phyloP scores from a whole-genome alignment of 768 basidiomycete genomes.

The Auricularia sp. region DNA sequence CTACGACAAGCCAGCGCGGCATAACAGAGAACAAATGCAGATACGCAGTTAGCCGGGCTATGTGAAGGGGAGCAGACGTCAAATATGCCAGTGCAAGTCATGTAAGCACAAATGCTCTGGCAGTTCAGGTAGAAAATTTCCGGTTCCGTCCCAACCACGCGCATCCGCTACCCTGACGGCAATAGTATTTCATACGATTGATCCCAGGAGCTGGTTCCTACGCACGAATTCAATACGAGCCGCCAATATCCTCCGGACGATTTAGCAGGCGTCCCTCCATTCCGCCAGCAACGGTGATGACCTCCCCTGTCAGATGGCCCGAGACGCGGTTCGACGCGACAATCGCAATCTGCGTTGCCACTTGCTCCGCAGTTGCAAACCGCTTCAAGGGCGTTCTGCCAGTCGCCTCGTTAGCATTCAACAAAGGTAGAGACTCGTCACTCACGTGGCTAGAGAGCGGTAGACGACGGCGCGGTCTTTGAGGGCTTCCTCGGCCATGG shows the following conservation, averaged over 20 bases:
- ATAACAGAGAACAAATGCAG: no score
- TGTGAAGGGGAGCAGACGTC: no score
- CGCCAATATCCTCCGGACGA: slow-evolving; percentile 23
- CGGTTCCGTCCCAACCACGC: no score
- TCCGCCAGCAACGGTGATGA: slow-evolving; percentile 63
- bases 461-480: slow-evolving; percentile 45
- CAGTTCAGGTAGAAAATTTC: no score
- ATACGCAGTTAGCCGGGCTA: no score
- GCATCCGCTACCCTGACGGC: no score
- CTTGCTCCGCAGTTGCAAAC: slow-evolving; percentile 48
- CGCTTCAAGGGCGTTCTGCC: slow-evolving; percentile 60
- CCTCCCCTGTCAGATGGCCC: slow-evolving; percentile 61
- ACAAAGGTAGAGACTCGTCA: neutral
- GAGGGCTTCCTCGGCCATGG: slow-evolving; percentile 49
- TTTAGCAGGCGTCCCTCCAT: slow-evolving; percentile 64
- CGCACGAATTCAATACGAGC: no score
- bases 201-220: no score
- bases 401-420: neutral
- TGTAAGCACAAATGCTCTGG: no score
- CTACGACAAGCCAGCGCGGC: no score
- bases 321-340: slow-evolving; percentile 52
- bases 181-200: no score
- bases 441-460: slow-evolving; percentile 58
- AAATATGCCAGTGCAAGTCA: no score
- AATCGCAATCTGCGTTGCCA: slow-evolving; percentile 54